These are phyloP conservation scores for Verticillium tricorpus DNA, from an alignment of 2,329 filamentous ascomycete species.

Conservation along the genomic window DNA sequence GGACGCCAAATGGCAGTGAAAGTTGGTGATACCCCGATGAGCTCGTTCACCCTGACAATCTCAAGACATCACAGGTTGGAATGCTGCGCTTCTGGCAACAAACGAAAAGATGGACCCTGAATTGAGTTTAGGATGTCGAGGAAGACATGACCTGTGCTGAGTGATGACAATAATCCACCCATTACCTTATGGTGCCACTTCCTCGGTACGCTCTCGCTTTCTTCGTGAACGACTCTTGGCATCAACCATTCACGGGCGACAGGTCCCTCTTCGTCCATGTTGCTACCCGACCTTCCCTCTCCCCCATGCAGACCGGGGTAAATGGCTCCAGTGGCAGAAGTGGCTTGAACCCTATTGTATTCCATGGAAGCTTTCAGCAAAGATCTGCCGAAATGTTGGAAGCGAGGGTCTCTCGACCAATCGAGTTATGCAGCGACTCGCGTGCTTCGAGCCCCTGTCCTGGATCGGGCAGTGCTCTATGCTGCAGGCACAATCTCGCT, in stretches of 20 bases:
- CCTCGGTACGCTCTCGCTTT: not conserved
- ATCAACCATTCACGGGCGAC: not conserved
- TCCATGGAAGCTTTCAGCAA: not conserved
- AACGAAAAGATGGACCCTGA: not conserved
- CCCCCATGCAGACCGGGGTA: not conserved
- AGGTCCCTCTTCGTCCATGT: not conserved
- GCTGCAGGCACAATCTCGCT: not conserved
- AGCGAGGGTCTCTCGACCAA: not conserved
- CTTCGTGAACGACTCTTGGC: not conserved
- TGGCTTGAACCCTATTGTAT: not conserved
- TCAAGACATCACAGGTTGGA: too few relatives aligned
- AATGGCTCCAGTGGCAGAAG: not conserved
- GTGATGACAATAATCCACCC: not conserved
- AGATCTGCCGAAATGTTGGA: not conserved
- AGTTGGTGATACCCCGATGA: too few relatives aligned
- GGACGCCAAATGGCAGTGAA: too few relatives aligned
- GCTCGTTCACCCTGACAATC: too few relatives aligned
- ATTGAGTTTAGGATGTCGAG: not conserved
- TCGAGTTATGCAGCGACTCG: not conserved
- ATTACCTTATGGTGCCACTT: not conserved
- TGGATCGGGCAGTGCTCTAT: not conserved
- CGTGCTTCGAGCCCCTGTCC: not conserved
- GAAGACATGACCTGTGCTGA: not conserved
- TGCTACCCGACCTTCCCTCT: not conserved
- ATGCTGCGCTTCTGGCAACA: too few relatives aligned